Base-by-base conservation (phyloP, 495 filamentous ascomycete genomes). In the Penicillium mononematosum region DNA sequence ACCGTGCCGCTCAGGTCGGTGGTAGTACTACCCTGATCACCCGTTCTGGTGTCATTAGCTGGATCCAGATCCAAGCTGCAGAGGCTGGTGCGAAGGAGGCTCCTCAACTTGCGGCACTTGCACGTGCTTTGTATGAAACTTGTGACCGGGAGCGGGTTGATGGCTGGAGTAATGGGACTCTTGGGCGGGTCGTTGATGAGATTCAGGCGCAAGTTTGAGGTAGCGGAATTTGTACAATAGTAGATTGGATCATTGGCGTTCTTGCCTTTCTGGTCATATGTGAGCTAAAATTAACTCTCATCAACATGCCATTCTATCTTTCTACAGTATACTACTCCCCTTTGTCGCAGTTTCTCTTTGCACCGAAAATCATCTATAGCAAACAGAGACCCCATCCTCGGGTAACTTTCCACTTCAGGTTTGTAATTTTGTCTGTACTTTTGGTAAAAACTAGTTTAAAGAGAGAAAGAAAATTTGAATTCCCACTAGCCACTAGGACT, bases 21-120 rank as follows among this genome's bases (percentile, higher is more conserved):
- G 94, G 91, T 0, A 91, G 90, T 66, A 89, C 87, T 22, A 96
- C 91, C 12, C 74, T 96, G 39, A 87, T 92, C 29, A 96, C 93
- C 12, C 78, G 94, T 60, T 85, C 88, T 22, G 92, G 89, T n/a
- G 73, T 90, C 14, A 67, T 94, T 49, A 86, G 82, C 54, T 98
- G 93, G 91, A 80, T 96, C 29, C 77, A 87, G 51, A 79, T 79
- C 56, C 81, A 85, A 67, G 65, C 81, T 10, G 71, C 69, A 0
- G 64, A 71, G 50, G 63, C 75, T 53, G 66, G 68, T 25, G 67
- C 62, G 1, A 82, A 87, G 56, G 76, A 78, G 27, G 72, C 65
- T 4, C 62, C 61, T 8, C 66, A 80, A 22, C 74, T 91, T 47
- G 81, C 75, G 61, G 79, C 76, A 12, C 70, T 97, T 64, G 76